Percentiles rank a stretch among this genome's conserved stretches.
phyloP scores from a whole-genome alignment of 164 flowering plant species.

The Brasenia schreberi region DNA sequence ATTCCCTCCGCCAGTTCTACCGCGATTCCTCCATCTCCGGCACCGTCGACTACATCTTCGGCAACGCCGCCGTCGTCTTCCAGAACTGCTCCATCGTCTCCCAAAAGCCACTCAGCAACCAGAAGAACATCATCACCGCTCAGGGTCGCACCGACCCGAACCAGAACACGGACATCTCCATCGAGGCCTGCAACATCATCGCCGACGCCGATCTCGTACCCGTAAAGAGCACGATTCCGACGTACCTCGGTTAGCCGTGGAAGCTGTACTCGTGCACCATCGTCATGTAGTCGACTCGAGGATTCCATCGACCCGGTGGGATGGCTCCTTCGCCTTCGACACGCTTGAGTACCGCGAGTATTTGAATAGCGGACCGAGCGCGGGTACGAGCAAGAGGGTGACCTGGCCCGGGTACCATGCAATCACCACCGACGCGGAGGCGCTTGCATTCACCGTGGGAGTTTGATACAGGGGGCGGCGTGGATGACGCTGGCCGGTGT shows the following conservation, averaged over 20 bases:
- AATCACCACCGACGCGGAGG: too few species aligned
- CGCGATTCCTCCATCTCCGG: conserved; percentile 37
- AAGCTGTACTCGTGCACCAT: conserved; percentile 35
- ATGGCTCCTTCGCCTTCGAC: conserved; percentile 27
- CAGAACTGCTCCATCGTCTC: conserved; percentile 41
- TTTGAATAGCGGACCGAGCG: conserved; percentile 27
- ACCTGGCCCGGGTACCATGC: conserved; percentile 31
- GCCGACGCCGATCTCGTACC: conserved; percentile 22
- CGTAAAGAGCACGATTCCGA: conserved; percentile 9
- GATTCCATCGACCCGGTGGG: conserved; percentile 20
- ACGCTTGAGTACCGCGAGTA: conserved; percentile 34
- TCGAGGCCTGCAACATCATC: conserved; percentile 21
- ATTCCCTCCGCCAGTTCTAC: too few species aligned
- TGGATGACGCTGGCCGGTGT: too few species aligned
- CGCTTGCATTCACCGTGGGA: too few species aligned
- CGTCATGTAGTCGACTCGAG: conserved; percentile 23
- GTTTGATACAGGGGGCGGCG: too few species aligned
- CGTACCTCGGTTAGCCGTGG: conserved; percentile 44
- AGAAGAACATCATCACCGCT: conserved; percentile 21
- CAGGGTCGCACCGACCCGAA: conserved; percentile 26
- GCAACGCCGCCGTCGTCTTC: conserved; percentile 49
- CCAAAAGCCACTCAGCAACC: conserved; percentile 21
- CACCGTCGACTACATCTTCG: conserved; percentile 66
- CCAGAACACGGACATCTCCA: conserved; percentile 24
- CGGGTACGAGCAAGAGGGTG: conserved; percentile 17